Conservation (phyloP, 2,329 filamentous ascomycete species). For the Pseudogymnoascus sp. region DNA sequence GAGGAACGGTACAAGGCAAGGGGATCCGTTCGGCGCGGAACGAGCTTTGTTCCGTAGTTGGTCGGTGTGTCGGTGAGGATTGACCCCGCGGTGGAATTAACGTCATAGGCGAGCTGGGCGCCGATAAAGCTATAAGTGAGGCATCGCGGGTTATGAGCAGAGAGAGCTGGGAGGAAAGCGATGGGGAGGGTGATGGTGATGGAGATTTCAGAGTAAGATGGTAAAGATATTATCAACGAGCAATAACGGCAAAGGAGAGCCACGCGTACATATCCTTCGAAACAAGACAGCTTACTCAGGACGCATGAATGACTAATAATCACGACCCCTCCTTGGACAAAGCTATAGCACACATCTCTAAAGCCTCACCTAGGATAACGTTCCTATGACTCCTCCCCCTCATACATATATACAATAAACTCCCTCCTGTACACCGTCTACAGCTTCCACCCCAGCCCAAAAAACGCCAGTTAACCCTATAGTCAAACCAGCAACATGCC, state of each 20-base stretch:
- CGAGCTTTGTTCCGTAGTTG: neutral
- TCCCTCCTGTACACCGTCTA: neutral
- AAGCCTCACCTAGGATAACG: neutral
- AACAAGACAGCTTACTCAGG: neutral
- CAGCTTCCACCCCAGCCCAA: neutral
- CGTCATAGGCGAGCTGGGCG: neutral
- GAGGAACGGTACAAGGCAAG: too few relatives aligned
- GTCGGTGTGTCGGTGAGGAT: neutral
- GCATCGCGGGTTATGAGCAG: neutral
- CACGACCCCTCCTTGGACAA: neutral
- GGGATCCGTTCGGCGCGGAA: neutral
- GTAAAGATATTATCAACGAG: neutral
- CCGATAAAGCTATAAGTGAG: neutral
- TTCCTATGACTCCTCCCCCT: neutral
- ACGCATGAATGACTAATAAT: neutral
- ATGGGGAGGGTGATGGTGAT: neutral
- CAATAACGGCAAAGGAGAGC: neutral
- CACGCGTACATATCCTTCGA: neutral
- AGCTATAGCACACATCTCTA: neutral
- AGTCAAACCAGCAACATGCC: constrained; percentile 9
- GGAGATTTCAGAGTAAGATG: neutral
- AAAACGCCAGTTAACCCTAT: neutral
- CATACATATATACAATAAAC: neutral
- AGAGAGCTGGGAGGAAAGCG: neutral
- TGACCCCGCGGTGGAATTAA: neutral